A percentile compares a stretch with the other conserved stretches of the same genome.
Conservation (phyloP, 1,284 basidiomycete genomes). For the Phellopilus nigrolimitatus region DNA sequence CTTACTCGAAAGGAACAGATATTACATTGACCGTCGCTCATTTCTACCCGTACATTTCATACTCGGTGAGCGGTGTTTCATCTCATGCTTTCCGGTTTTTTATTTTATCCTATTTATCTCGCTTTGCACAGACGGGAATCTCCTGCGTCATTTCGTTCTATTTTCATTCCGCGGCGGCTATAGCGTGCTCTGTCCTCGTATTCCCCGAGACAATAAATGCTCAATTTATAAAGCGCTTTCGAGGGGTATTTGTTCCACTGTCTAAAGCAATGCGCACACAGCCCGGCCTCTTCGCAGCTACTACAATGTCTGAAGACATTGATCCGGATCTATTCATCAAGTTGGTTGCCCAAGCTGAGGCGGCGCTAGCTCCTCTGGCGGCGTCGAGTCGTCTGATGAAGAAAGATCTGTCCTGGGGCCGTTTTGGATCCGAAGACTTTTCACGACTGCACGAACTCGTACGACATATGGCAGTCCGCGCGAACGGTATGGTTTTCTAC, state of each 20-base stretch:
- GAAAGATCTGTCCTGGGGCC: conserved; percentile 60
- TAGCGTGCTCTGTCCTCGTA: conserved; percentile 49
- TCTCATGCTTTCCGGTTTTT: conserved; percentile 8
- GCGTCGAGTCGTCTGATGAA: conserved; percentile 52
- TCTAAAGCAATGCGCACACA: conserved; percentile 45
- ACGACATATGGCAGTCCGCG: conserved; percentile 49
- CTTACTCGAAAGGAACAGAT: conserved; percentile 34
- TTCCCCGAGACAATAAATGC: conserved; percentile 68
- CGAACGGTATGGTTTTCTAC: conserved; percentile 63
- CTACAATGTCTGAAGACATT: conserved; percentile 46
- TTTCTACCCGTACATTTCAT: conserved; percentile 66
- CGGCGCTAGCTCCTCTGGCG: conserved; percentile 47
- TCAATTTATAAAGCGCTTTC: conserved; percentile 52
- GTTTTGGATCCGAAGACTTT: conserved; percentile 62
- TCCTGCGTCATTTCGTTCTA: conserved; percentile 55
- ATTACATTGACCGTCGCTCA: conserved; percentile 55
- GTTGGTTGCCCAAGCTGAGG: conserved; percentile 48
- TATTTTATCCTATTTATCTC: neutral
- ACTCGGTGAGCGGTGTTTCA: conserved; percentile 34
- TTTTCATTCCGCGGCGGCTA: conserved; percentile 56
- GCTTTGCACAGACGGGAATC: conserved; percentile 40
- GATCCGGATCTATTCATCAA: conserved; percentile 33
- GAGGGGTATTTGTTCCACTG: conserved; percentile 50
- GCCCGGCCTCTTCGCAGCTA: conserved; percentile 39
- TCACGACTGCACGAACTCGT: conserved; percentile 45